phyloP scores from a whole-genome alignment of 805 yeast species.

The Teunomyces atbi region DNA sequence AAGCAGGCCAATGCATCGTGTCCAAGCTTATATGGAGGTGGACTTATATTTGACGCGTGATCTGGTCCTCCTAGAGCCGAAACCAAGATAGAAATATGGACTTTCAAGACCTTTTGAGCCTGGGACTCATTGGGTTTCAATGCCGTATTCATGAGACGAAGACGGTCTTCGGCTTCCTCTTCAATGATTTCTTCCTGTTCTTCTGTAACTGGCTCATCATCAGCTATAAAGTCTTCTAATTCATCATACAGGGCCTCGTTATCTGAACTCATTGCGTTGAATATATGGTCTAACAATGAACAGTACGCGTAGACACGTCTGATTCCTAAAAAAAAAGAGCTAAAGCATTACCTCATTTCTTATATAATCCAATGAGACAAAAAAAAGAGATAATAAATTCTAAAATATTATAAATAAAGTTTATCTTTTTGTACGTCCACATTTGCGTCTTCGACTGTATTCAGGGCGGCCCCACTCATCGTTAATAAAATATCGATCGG shows the following conservation, averaged over 20 bases:
- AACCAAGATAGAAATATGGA: slow-evolving; percentile 77
- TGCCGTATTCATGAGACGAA: slow-evolving; percentile 20
- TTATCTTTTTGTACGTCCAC: no score
- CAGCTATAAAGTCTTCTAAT: slow-evolving; percentile 36
- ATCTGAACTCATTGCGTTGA: slow-evolving; percentile 6
- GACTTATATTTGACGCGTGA: slow-evolving; percentile 45
- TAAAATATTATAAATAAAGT: background rate
- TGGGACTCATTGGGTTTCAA: slow-evolving; percentile 33
- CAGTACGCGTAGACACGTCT: slow-evolving; percentile 3
- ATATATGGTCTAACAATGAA: background rate
- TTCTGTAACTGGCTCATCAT: slow-evolving; percentile 16
- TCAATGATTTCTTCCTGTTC: slow-evolving; percentile 4
- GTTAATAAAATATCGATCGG: no score
- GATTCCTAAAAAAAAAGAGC: background rate
- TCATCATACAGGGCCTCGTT: slow-evolving; percentile 22
- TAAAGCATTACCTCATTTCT: background rate
- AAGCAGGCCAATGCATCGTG: slow-evolving; percentile 85
- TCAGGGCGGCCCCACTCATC: no score
- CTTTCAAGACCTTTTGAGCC: slow-evolving; percentile 48
- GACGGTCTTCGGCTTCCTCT: slow-evolving; percentile 21
- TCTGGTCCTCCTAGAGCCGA: slow-evolving; percentile 93
- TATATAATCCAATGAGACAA: background rate
- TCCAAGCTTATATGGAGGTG: slow-evolving; percentile 72
- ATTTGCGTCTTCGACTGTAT: no score
- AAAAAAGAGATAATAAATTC: background rate